Percentiles rank a stretch among this genome's conserved stretches.
These are phyloP conservation scores for Dryas integrifolia DNA, from an alignment of 331 rosid genomes.

Conservation along the genomic window DNA sequence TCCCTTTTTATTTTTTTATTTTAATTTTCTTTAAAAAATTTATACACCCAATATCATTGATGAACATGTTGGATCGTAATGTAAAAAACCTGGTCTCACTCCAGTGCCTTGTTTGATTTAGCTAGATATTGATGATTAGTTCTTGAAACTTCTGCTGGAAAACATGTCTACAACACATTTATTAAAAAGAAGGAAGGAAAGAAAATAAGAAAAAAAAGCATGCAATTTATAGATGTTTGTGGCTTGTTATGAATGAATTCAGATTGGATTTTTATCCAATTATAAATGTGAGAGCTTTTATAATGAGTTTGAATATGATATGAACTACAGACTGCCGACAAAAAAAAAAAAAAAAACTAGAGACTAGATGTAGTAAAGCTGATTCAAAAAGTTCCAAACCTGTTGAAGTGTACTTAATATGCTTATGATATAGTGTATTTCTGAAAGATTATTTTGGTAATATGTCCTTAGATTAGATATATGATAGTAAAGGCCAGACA, in stretches of 20 bases:
- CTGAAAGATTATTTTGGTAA: neutral
- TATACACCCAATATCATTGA: neutral
- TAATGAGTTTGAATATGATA: neutral
- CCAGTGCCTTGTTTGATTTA: neutral
- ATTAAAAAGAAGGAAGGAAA: neutral
- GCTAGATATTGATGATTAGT: neutral
- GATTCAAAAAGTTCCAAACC: neutral
- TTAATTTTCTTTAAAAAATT: neutral
- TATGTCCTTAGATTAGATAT: neutral
- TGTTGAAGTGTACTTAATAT: neutral
- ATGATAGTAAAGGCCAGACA: neutral
- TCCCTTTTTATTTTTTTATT: neutral
- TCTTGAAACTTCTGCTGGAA: neutral
- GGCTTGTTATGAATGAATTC: neutral
- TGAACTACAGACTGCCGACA: neutral
- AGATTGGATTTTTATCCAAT: neutral
- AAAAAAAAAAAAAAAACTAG: no score
- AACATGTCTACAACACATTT: neutral
- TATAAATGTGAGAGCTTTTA: neutral
- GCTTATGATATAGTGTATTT: neutral
- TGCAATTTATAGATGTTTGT: neutral
- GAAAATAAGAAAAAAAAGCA: neutral
- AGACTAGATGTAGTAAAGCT: neutral
- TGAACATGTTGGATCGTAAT: neutral
- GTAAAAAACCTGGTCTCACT: neutral